Evolutionary conservation across 163 green algal genomes (phyloP).

Genomic region (Chloroidium sp.): DNA sequence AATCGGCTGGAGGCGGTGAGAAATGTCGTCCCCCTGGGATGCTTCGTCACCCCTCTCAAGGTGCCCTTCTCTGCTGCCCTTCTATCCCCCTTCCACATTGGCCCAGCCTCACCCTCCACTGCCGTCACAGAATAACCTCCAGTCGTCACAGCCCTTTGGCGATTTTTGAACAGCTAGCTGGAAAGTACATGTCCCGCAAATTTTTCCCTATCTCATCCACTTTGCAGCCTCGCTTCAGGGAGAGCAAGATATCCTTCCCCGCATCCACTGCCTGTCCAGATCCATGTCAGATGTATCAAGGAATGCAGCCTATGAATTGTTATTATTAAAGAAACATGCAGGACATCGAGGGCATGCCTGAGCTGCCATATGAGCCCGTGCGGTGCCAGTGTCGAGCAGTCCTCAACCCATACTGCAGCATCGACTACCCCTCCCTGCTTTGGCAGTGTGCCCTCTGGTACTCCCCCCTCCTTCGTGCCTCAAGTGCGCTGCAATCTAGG

Average conservation of each 20-base stretch:
- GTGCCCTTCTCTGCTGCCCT: not conserved
- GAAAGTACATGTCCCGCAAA: no score
- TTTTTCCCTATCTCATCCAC: no score
- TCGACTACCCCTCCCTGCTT: slow-evolving; percentile 31
- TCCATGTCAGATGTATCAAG: not conserved
- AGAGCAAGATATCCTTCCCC: no score
- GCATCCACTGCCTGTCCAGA: no score
- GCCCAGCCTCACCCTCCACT: no score
- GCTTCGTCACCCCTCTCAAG: slow-evolving; percentile 34
- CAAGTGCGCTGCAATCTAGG: not conserved
- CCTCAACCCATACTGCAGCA: slow-evolving; percentile 45
- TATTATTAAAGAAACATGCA: not conserved
- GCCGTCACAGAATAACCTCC: no score
- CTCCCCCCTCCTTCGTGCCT: not conserved
- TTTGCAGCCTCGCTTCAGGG: no score
- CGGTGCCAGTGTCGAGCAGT: slow-evolving; percentile 38
- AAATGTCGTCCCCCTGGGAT: slow-evolving; percentile 26
- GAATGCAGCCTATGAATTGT: not conserved
- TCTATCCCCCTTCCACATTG: no score
- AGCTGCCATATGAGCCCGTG: slow-evolving; percentile 48
- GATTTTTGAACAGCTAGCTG: no score
- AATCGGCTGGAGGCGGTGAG: slow-evolving; percentile 13
- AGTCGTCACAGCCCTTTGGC: no score
- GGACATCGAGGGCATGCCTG: slow-evolving; percentile 16
- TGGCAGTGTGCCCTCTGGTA: slow-evolving; percentile 31